Conservation (phyloP, 2,329 filamentous ascomycete species). For the Sporothrix protearum region DNA sequence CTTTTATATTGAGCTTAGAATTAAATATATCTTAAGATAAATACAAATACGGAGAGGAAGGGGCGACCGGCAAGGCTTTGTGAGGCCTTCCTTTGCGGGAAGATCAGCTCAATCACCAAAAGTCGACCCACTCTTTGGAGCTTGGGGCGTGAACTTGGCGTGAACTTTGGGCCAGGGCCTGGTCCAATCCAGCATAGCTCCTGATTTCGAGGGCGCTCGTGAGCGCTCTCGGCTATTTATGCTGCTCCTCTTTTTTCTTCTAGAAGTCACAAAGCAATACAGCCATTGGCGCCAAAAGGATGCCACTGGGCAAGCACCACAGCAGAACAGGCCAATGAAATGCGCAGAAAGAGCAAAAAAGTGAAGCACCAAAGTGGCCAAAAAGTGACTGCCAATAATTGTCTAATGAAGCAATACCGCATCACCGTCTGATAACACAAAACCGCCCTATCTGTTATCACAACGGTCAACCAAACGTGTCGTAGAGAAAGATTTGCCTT, state of each 20-base stretch:
- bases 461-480: background rate
- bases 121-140: background rate
- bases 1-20: background rate
- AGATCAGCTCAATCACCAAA: background rate
- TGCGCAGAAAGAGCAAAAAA: background rate
- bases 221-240: background rate
- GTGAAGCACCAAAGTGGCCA: background rate
- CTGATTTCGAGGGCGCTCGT: background rate
- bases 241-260: background rate
- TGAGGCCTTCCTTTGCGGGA: background rate
- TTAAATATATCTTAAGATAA: background rate
- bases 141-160: background rate
- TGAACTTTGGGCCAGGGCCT: background rate
- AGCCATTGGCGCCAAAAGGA: background rate
- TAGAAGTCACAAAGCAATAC: background rate
- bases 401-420: background rate
- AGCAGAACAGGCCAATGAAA: background rate
- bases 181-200: background rate
- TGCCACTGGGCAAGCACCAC: background rate
- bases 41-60: background rate
- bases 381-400: background rate
- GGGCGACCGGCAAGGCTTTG: background rate
- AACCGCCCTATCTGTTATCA: background rate
- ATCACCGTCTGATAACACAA: background rate
- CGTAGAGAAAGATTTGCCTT: background rate